Evolutionary conservation across 1,284 basidiomycete species (phyloP), one percentile per base, ranked within the genome.

Genomic region (Fomes fomentarius): DNA sequence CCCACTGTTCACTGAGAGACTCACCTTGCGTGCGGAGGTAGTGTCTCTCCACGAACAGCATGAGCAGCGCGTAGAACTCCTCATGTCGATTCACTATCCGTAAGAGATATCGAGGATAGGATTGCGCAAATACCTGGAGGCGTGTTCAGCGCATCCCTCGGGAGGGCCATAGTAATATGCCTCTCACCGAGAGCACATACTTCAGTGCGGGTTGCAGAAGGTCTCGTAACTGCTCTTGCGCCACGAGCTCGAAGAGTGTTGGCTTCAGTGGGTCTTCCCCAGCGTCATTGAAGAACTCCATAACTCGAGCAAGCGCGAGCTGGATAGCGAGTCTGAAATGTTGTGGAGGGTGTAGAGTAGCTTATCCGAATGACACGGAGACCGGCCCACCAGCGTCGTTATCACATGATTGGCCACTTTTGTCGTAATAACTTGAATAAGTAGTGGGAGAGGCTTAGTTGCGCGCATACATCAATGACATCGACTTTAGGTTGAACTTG

Each of bases 51-150:
- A 99, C 85, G 51, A 94, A 80, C 38, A 94, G 75, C 86, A 99
- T 94, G 51, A 97, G 76, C 14, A 85, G 58, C 0, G 94, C 91
- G 67, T 97, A 99, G 67, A 98, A 90, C 71, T 98, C 96, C 71
- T 99, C 97, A 77, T 98, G 96, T 35, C 85, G 78, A 71, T 99
- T 98, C 12, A 98, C 93, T 48, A 99, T 77, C 15, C 90, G 85
- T 33, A 99, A 74, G 31, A 99, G 82, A 71, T 98, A 96, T 49
- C 97, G 84, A 6, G 97, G 97, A 71, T 98, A 91, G 53, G 89
- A 83, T 76, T 98, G 96, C 1, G 97, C 95, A 63, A 98, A 93
- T 44, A 98, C 93, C 94, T 96, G 58, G 1, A n/a, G 12, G 25
- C 7, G 21, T 21, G 30, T 21, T 54, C 10, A 54, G 49, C 15